These are phyloP conservation scores for Calycina herbarum DNA, from an alignment of 2,329 filamentous ascomycete species.

Conservation along the genomic window DNA sequence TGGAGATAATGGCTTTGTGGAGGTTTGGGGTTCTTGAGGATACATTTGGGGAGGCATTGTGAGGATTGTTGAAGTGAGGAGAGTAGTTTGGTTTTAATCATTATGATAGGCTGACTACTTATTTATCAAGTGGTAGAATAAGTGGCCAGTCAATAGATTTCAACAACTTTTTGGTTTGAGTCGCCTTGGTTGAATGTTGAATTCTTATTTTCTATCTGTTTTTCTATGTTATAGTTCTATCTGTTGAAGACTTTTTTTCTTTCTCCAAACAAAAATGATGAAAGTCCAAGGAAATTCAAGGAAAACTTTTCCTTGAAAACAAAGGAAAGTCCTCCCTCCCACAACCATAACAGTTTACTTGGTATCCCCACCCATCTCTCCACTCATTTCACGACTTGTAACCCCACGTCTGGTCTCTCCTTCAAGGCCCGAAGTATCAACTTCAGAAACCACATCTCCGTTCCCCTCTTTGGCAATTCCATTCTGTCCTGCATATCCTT, in stretches of 20 bases:
- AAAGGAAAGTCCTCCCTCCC: conserved; percentile 2
- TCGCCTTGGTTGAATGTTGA: neutral
- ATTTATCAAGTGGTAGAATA: no score
- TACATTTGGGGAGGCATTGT: neutral
- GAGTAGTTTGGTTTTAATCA: no score
- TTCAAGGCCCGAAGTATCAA: neutral
- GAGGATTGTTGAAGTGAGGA: neutral
- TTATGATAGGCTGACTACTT: no score
- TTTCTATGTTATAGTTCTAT: neutral
- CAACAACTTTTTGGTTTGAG: no score
- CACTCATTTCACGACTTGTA: conserved; percentile 53
- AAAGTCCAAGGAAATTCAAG: neutral
- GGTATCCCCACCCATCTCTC: conserved; percentile 65
- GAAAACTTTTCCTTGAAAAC: neutral
- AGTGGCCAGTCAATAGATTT: no score
- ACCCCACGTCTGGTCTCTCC: conserved; percentile 15
- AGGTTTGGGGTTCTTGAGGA: neutral
- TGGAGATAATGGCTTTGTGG: neutral
- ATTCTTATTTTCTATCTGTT: neutral
- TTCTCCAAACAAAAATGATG: neutral
- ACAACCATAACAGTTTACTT: neutral
- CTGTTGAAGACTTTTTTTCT: neutral
- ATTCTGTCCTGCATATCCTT: neutral
- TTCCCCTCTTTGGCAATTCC: conserved; percentile 12
- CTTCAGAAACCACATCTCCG: conserved; percentile 4